Percentiles rank a stretch among this genome's conserved stretches.
Evolutionary conservation across 192 early-diverging fungal species (phyloP).

Genomic region (Linnemannia zychae): DNA sequence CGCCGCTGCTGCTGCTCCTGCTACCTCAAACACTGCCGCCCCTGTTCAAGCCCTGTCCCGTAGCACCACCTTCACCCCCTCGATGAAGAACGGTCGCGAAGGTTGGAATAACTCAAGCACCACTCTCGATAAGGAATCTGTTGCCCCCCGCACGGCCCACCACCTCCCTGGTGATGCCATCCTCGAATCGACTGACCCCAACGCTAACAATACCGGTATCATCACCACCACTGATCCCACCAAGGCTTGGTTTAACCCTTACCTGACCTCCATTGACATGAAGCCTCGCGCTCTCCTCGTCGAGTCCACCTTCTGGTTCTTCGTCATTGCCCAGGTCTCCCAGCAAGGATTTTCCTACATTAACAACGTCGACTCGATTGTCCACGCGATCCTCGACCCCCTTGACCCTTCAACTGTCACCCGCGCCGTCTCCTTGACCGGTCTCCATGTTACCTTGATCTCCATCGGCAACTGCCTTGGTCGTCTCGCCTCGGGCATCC

Average conservation of each 20-base stretch:
- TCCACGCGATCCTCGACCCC: constrained; percentile 47
- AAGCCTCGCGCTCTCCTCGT: constrained; percentile 35
- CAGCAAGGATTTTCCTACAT: constrained; percentile 57
- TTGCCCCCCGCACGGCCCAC: background rate
- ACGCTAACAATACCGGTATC: background rate
- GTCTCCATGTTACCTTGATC: constrained; percentile 49
- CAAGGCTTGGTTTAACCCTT: constrained; percentile 36
- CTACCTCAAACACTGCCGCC: background rate
- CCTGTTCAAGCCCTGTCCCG: constrained; percentile 32
- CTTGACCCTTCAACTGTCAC: constrained; percentile 26
- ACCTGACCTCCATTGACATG: constrained; percentile 47
- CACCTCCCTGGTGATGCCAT: constrained; percentile 47
- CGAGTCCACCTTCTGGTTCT: constrained; percentile 55
- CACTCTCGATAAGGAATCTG: constrained; percentile 34
- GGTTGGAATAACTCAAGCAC: constrained; percentile 44
- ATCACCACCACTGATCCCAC: constrained; percentile 9
- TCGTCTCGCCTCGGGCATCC: constrained; percentile 47
- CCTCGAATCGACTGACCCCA: constrained; percentile 17
- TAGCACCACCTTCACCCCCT: constrained; percentile 47
- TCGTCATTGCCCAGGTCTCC: constrained; percentile 50
- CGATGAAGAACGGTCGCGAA: constrained; percentile 38
- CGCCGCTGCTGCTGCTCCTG: background rate
- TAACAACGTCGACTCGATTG: constrained; percentile 55
- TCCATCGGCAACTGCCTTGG: constrained; percentile 54
- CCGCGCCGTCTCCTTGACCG: constrained; percentile 39